Evolutionary conservation across 768 basidiomycete genomes (phyloP).

Genomic region (Chlorophyllum brunneum): DNA sequence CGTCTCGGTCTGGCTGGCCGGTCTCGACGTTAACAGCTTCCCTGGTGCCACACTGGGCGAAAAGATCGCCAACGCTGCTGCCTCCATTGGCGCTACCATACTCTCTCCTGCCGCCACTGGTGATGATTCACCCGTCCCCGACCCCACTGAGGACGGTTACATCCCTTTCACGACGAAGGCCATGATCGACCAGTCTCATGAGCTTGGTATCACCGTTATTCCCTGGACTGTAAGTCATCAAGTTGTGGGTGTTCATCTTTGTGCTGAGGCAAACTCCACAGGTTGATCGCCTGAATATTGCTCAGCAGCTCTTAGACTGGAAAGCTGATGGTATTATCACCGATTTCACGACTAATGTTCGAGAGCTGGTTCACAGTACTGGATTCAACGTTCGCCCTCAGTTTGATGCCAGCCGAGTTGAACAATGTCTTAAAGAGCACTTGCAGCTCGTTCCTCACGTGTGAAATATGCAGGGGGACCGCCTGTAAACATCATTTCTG

Average conservation of each 20-base stretch:
- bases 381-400: conserved; percentile 51
- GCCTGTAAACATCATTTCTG: no score
- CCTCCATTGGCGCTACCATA: conserved; percentile 57
- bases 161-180: conserved; percentile 58
- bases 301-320: conserved; percentile 55
- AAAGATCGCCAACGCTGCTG: conserved; percentile 67
- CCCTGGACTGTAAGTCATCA: conserved; percentile 65
- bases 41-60: conserved; percentile 54
- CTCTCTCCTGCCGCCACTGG: conserved; percentile 57
- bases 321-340: conserved; percentile 77
- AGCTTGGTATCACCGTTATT: conserved; percentile 57
- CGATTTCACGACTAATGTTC: conserved; percentile 62
- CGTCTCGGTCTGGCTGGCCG: conserved; percentile 66
- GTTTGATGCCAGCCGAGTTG: conserved; percentile 55
- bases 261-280: conserved; percentile 21
- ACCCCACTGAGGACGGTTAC: conserved; percentile 41
- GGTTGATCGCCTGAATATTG: conserved; percentile 60
- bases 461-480: neutral
- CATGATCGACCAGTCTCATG: conserved; percentile 68
- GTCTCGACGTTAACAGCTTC: conserved; percentile 59
- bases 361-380: conserved; percentile 51
- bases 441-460: conserved; percentile 25
- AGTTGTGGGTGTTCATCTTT: neutral
- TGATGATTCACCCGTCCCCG: conserved; percentile 32
- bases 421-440: conserved; percentile 58